These are phyloP conservation scores for Debaryomyces sp. DNA, from an alignment of 1,139 yeast genomes.

Conservation along the genomic window DNA sequence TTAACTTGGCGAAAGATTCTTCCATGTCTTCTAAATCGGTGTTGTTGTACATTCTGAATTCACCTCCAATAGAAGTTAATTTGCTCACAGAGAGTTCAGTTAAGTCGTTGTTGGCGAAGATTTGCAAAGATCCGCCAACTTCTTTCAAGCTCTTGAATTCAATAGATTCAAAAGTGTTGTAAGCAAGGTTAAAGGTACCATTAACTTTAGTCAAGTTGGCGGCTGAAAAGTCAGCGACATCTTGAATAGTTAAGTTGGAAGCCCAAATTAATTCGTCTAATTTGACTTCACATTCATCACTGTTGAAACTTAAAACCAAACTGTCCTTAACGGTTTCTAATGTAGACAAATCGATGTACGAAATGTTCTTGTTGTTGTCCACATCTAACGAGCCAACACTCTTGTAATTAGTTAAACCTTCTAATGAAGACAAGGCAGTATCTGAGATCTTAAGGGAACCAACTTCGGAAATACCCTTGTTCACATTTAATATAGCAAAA, in stretches of 20 bases:
- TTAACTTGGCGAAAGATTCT: constrained; percentile 31
- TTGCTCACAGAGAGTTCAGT: constrained; percentile 29
- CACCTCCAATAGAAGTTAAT: constrained; percentile 45
- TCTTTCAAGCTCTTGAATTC: constrained; percentile 32
- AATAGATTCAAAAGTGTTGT: constrained; percentile 40
- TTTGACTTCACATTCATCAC: constrained; percentile 42
- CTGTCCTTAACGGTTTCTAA: constrained; percentile 38
- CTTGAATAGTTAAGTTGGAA: constrained; percentile 49
- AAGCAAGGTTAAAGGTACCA: constrained; percentile 45
- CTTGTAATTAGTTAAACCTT: constrained; percentile 37
- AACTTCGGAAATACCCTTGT: constrained; percentile 40
- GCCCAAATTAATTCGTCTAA: constrained; percentile 46
- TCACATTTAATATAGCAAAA: constrained; percentile 40
- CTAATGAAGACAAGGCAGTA: constrained; percentile 44
- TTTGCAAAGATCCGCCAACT: constrained; percentile 45
- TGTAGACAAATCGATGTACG: constrained; percentile 37
- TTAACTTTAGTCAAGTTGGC: constrained; percentile 42
- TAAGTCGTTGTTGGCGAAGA: constrained; percentile 48
- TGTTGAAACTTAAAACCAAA: constrained; percentile 46
- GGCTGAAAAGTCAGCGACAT: constrained; percentile 35
- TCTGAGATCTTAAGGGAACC: constrained; percentile 41
- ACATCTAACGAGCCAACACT: constrained; percentile 41
- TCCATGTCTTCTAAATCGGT: constrained; percentile 39
- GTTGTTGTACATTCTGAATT: constrained; percentile 47
- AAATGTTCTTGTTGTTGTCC: constrained; percentile 50